These are phyloP conservation scores for Lecanosticta acicola DNA, from an alignment of 2,329 filamentous ascomycete genomes.

Conservation along the genomic window DNA sequence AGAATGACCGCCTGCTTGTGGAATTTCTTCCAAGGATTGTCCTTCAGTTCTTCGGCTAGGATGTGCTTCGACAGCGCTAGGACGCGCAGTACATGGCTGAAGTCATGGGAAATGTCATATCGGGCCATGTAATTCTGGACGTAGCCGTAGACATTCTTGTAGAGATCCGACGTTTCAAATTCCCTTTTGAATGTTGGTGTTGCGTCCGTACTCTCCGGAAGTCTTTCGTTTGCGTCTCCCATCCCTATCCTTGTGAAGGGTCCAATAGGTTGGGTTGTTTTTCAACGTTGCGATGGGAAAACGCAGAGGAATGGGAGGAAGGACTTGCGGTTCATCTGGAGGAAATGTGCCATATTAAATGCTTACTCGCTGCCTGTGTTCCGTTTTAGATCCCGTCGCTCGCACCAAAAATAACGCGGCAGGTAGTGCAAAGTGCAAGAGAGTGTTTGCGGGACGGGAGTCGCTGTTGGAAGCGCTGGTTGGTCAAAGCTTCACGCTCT, in stretches of 20 bases:
- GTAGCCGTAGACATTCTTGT: constrained; percentile 47
- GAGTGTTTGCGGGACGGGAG: not conserved
- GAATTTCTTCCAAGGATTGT: constrained; percentile 21
- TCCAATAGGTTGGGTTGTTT: too few species aligned
- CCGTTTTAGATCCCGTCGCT: not conserved
- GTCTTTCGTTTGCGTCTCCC: not conserved
- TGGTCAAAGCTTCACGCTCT: not conserved
- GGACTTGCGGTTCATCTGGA: too few species aligned
- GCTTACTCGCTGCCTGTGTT: too few species aligned
- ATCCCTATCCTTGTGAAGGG: too few species aligned
- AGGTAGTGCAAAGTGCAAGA: not conserved
- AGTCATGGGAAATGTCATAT: constrained; percentile 85
- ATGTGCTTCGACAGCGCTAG: constrained; percentile 65
- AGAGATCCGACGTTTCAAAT: constrained; percentile 29
- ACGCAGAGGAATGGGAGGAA: too few species aligned
- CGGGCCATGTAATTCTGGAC: constrained; percentile 67
- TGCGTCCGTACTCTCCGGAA: not conserved
- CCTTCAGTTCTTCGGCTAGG: constrained; percentile 38
- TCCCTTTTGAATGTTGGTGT: constrained; percentile 5
- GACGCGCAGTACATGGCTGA: constrained; percentile 75
- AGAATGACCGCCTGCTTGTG: constrained; percentile 29
- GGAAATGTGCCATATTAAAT: too few species aligned
- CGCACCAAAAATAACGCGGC: not conserved
- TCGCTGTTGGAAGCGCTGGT: not conserved
- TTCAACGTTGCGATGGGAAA: too few species aligned